Base-by-base conservation (phyloP, 1,139 yeast genomes). In the Scheffersomyces cryptocercus region DNA sequence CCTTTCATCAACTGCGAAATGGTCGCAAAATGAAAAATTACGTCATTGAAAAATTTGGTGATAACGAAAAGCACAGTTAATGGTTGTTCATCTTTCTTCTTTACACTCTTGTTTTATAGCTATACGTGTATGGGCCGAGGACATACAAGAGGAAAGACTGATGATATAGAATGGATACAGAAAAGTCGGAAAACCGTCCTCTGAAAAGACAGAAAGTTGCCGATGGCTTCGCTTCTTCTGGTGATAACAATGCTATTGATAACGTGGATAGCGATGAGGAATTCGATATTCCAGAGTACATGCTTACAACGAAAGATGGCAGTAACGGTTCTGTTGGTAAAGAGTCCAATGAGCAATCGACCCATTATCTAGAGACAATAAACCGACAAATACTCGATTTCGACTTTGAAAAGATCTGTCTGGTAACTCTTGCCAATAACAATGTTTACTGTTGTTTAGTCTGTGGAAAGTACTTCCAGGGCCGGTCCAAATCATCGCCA, bases 391-490 rank as follows among this genome's bases (percentile, higher is more conserved):
- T 68, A 6, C 66, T 88, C 7, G 89, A 88, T 56, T 87, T 88
- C 59, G 95, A 87, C 59, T 75, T 77, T 43, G 89, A 84, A 37
- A 81, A 81, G 55, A 62, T 81, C 1, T 88, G 96, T 60, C 74
- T 81, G 44, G 78, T 84, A 0, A 76, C 89, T 0, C 65, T 87
- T 13, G 72, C 88, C 0, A 75, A 73, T 36, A 65, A 75, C 29
- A 84, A 85, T 53, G 77, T 87, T 1, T 85, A 86, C 56, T 82
- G 88, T 34, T 88, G 96, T 55, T 64, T 88, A 30, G 76, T 75
- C 0, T 88, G 96, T 63, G 95, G 95, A 35, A 82, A 78, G 55
- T 88, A 81, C 64, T 76, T 81, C 43, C 86, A 82, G 53, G 96
- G 96, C 0, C 70, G 90, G 24, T 77, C 82, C 1, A 65, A 63